phyloP scores from a whole-genome alignment of 2,329 filamentous ascomycete genomes.

The Aspergillus aculeatinus region DNA sequence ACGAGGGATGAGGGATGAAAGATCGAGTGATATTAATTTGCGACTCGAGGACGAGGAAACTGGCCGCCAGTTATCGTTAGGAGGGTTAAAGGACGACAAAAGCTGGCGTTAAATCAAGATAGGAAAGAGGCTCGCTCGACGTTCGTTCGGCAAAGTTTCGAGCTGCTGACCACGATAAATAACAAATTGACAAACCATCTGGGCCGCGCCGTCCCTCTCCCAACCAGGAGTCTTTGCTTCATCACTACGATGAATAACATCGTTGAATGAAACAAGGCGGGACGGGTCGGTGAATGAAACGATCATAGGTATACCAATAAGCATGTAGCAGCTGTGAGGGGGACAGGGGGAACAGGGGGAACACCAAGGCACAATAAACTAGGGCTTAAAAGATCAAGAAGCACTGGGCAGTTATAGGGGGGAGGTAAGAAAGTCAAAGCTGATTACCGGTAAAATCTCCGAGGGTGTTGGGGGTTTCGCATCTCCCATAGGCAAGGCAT shows the following conservation, averaged over 20 bases:
- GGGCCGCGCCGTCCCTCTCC: slow-evolving; percentile 1
- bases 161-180: slow-evolving; percentile 32
- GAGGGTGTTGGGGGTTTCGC: not conserved
- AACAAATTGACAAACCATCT: slow-evolving; percentile 21
- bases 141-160: slow-evolving; percentile 27
- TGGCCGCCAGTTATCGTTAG: slow-evolving; percentile 24
- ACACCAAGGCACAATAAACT: not conserved
- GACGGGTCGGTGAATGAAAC: not conserved
- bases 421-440: not conserved
- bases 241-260: not conserved
- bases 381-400: not conserved
- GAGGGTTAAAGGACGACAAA: slow-evolving; percentile 24
- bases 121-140: slow-evolving; percentile 25
- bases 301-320: not conserved
- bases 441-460: not conserved
- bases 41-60: slow-evolving; percentile 23
- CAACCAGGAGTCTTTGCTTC: slow-evolving; percentile 10
- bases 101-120: slow-evolving; percentile 18
- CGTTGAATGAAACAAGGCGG: not conserved
- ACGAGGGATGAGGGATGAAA: slow-evolving; percentile 15
- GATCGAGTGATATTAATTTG: slow-evolving; percentile 27
- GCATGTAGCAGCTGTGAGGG: not conserved
- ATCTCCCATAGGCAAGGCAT: not conserved
- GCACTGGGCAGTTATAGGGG: not conserved
- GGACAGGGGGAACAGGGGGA: not conserved